A percentile compares a stretch with the other conserved stretches of the same genome.
Evolutionary conservation across 345 rosid genomes (phyloP).

Genomic region (Eucalyptus tenuipes): DNA sequence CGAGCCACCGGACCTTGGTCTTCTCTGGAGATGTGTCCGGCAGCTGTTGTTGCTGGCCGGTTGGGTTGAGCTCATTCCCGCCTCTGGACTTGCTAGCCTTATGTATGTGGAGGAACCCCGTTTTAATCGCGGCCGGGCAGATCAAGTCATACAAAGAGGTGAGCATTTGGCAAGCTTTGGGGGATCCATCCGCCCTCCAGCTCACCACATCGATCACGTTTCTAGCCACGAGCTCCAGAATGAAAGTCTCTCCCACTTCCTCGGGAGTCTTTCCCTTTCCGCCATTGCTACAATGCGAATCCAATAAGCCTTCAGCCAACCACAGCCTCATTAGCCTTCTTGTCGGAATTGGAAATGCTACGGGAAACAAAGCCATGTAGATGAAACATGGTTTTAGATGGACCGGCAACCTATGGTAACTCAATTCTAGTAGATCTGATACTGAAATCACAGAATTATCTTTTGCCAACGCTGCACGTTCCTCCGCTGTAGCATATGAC

Average conservation of each 20-base stretch:
- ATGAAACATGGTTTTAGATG: slow-evolving; percentile 5
- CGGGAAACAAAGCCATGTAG: slow-evolving; percentile 5
- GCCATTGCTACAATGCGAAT: not conserved
- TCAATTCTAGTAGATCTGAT: too few species aligned
- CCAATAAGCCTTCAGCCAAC: slow-evolving; percentile 7
- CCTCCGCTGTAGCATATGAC: too few species aligned
- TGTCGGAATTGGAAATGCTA: not conserved
- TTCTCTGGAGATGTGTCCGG: rapidly evolving
- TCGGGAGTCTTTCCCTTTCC: not conserved
- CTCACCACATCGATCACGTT: slow-evolving; percentile 1
- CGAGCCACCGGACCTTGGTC: not conserved
- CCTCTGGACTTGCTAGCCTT: not conserved
- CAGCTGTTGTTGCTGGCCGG: rapidly evolving
- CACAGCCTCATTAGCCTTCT: slow-evolving; percentile 10
- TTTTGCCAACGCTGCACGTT: too few species aligned
- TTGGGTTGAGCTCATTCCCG: rapidly evolving
- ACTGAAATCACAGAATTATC: too few species aligned
- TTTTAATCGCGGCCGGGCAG: not conserved
- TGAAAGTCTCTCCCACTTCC: not conserved
- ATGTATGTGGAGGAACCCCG: not conserved
- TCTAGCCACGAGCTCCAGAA: not conserved
- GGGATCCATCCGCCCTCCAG: slow-evolving; percentile 1
- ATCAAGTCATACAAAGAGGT: not conserved
- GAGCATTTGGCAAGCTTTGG: not conserved
- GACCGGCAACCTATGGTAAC: not conserved